Conservation (phyloP, 305 asterid species). For the Euphrasia arctica region DNA sequence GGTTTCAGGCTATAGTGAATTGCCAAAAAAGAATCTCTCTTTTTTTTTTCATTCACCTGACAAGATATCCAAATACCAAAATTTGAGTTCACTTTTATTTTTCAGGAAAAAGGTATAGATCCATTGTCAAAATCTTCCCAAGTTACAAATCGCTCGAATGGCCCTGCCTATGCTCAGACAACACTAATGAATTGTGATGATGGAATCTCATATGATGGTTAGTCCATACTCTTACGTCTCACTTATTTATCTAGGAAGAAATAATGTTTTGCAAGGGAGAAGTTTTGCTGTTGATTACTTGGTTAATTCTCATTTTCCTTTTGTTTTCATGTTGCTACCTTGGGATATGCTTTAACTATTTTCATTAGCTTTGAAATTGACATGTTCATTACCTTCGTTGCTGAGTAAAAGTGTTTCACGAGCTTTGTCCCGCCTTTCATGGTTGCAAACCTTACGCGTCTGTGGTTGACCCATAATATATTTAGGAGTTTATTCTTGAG, state of each 20-base stretch:
- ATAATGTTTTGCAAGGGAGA: not conserved
- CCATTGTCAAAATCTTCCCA: constrained; percentile 68
- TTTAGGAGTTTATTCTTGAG: too few relatives aligned
- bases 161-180: constrained; percentile 72
- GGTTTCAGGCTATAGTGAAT: not conserved
- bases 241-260: constrained; percentile 9
- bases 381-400: too few relatives aligned
- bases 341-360: not conserved
- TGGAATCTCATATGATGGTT: constrained; percentile 80
- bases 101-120: constrained; percentile 77
- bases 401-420: too few relatives aligned
- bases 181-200: constrained; percentile 72
- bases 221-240: constrained; percentile 16
- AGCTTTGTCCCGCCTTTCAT: too few relatives aligned
- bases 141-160: constrained; percentile 55
- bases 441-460: too few relatives aligned
- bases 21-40: not conserved
- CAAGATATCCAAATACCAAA: constrained; percentile 14
- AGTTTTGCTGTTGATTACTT: constrained; percentile 12
- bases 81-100: constrained; percentile 22
- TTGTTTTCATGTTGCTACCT: constrained; percentile 8
- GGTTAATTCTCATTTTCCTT: constrained; percentile 9
- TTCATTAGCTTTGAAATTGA: too few relatives aligned
- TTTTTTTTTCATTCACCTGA: constrained; percentile 8
- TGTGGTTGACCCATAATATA: too few relatives aligned